Evolutionary conservation across 495 filamentous ascomycete genomes (phyloP).

Genomic region (Penicillium malachiteum): DNA sequence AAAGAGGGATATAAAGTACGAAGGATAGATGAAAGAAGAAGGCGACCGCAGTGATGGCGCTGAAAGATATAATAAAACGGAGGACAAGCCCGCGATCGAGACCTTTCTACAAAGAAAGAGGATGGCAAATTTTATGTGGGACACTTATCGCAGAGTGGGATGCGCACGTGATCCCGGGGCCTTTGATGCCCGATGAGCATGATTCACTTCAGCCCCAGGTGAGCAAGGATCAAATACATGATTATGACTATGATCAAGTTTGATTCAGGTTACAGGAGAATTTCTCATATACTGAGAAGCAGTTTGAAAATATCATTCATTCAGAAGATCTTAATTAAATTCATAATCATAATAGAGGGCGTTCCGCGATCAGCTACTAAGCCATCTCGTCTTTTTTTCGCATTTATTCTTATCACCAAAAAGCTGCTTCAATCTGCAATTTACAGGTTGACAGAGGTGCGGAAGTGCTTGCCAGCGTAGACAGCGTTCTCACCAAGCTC

Average conservation of each 20-base stretch:
- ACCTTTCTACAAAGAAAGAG: constrained; percentile 25
- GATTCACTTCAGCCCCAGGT: neutral
- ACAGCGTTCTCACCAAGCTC: constrained; percentile 90
- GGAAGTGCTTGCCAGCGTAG: constrained; percentile 90
- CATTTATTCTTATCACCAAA: neutral
- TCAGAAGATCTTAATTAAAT: constrained; percentile 31
- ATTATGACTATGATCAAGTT: no score
- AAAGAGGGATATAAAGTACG: constrained; percentile 11
- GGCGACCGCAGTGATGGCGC: constrained; percentile 6
- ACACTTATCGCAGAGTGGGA: constrained; percentile 23
- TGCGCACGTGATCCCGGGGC: constrained; percentile 23
- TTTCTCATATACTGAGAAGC: neutral
- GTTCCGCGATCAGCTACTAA: constrained; percentile 8
- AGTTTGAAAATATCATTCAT: constrained; percentile 19
- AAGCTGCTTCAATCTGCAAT: constrained; percentile 18
- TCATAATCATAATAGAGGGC: constrained; percentile 34
- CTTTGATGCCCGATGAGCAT: constrained; percentile 23
- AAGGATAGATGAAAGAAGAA: constrained; percentile 12
- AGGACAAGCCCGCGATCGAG: constrained; percentile 22
- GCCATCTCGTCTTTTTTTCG: constrained; percentile 21
- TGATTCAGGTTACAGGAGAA: no score
- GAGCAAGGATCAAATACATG: no score
- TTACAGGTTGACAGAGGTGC: constrained; percentile 85
- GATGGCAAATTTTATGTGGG: constrained; percentile 38
- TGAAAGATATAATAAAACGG: constrained; percentile 12